These are phyloP conservation scores for Neonectria punicea DNA, from an alignment of 2,329 filamentous ascomycete genomes.

Conservation along the genomic window DNA sequence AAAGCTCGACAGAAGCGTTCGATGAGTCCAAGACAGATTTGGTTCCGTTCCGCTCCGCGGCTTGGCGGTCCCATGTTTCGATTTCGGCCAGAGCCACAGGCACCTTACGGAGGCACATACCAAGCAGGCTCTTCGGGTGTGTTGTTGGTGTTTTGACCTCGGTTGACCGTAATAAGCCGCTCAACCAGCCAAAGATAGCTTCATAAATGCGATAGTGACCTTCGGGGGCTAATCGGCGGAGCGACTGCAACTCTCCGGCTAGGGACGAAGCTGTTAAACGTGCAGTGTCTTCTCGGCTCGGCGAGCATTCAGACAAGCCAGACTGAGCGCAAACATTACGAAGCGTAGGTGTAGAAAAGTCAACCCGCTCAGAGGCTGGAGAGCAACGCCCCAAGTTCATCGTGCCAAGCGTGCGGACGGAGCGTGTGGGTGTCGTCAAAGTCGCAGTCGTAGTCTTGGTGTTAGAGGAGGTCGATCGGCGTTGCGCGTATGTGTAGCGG, in stretches of 20 bases:
- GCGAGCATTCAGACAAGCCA: conserved; percentile 16
- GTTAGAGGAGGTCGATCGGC: conserved; percentile 17
- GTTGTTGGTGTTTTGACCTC: conserved; percentile 29
- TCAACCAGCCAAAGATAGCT: conserved; percentile 47
- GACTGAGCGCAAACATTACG: conserved; percentile 42
- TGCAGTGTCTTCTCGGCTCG: not conserved
- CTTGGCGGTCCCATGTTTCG: conserved; percentile 46
- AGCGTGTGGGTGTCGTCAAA: conserved; percentile 41
- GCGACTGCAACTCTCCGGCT: conserved; percentile 34
- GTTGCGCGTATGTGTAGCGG: conserved; percentile 46
- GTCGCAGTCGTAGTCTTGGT: conserved; percentile 3
- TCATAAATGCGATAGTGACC: conserved; percentile 47
- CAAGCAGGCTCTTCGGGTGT: conserved; percentile 47
- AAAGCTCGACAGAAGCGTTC: conserved; percentile 46
- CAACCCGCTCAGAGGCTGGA: conserved; percentile 38
- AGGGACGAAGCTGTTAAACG: conserved; percentile 26
- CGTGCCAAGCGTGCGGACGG: conserved; percentile 43
- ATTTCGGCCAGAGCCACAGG: conserved; percentile 46
- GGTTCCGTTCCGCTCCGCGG: conserved; percentile 35
- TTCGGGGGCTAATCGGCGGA: conserved; percentile 38
- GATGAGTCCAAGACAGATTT: conserved; percentile 42
- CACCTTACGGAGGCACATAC: conserved; percentile 50
- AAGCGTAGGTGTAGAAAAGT: conserved; percentile 45
- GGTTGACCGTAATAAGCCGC: conserved; percentile 45
- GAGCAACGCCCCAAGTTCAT: conserved; percentile 45